These are phyloP conservation scores for Arabidopsis thaliana DNA, from an alignment of 345 rosid species.

Conservation along the genomic window DNA sequence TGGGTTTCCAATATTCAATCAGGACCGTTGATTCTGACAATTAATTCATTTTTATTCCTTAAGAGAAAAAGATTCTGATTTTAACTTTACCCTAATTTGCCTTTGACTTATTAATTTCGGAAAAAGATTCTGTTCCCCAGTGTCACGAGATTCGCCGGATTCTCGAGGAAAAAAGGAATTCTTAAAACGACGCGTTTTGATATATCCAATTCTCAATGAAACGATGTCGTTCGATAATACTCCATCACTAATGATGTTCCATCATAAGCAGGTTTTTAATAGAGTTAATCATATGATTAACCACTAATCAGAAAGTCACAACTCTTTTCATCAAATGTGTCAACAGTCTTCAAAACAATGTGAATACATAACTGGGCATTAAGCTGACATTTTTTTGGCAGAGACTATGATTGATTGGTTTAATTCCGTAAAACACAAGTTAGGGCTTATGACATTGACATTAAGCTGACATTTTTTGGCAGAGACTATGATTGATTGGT, in stretches of 20 bases:
- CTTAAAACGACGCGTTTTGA: background rate
- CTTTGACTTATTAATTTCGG: constrained; percentile 25
- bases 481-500: background rate
- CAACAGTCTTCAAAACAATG: background rate
- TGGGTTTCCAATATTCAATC: constrained; percentile 30
- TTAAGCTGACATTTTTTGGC: background rate
- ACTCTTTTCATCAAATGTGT: background rate
- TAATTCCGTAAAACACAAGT: background rate
- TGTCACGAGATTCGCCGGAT: constrained; percentile 24
- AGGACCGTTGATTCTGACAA: constrained; percentile 48
- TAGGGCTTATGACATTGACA: constrained; percentile 52
- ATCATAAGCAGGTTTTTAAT: background rate
- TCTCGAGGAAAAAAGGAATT: background rate
- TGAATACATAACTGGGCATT: background rate
- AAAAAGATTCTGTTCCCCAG: constrained; percentile 17
- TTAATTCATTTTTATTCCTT: constrained; percentile 2
- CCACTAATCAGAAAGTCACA: too few species aligned
- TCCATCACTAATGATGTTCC: background rate
- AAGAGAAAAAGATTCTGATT: constrained; percentile 26
- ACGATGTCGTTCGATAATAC: background rate
- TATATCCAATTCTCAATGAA: background rate
- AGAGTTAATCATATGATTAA: too few species aligned
- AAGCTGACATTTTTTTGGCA: background rate
- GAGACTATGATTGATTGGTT: background rate
- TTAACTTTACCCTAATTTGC: constrained; percentile 40